Conservation (phyloP, 2,329 filamentous ascomycete genomes). For the Phialophora macrospora region DNA sequence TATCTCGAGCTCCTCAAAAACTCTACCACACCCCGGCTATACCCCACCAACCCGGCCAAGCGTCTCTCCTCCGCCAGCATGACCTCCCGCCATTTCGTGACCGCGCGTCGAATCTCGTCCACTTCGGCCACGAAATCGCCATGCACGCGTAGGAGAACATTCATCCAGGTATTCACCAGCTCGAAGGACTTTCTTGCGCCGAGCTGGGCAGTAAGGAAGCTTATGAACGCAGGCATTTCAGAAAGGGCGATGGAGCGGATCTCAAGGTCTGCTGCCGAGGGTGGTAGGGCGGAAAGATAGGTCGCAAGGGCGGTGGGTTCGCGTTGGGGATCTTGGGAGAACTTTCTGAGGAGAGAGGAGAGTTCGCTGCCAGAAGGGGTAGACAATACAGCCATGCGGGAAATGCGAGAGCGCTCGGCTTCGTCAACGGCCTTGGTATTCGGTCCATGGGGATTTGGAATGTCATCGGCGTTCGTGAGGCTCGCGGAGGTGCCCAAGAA, state of each 20-base stretch:
- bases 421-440: slow-evolving; percentile 44
- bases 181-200: slow-evolving; percentile 78
- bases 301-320: slow-evolving; percentile 73
- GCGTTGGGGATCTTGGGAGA: slow-evolving; percentile 40
- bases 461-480: slow-evolving; percentile 35
- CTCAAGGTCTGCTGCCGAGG: slow-evolving; percentile 86
- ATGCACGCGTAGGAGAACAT: slow-evolving; percentile 84
- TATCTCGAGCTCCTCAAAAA: slow-evolving; percentile 70
- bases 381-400: slow-evolving; percentile 60
- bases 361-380: not conserved
- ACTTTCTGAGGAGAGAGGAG: slow-evolving; percentile 10
- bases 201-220: slow-evolving; percentile 75
- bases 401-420: slow-evolving; percentile 68
- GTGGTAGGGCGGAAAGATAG: slow-evolving; percentile 78
- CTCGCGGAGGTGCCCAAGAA: slow-evolving; percentile 73
- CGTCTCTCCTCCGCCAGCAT: slow-evolving; percentile 74
- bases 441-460: slow-evolving; percentile 34
- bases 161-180: slow-evolving; percentile 96
- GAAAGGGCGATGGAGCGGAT: slow-evolving; percentile 79
- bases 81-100: slow-evolving; percentile 72
- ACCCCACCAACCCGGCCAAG: slow-evolving; percentile 78
- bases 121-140: slow-evolving; percentile 58
- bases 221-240: slow-evolving; percentile 79
- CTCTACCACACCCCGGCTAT: slow-evolving; percentile 81
- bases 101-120: slow-evolving; percentile 51